Base-by-base conservation (phyloP, 495 filamentous ascomycete species). In the Staphylotrichum longicolle region DNA sequence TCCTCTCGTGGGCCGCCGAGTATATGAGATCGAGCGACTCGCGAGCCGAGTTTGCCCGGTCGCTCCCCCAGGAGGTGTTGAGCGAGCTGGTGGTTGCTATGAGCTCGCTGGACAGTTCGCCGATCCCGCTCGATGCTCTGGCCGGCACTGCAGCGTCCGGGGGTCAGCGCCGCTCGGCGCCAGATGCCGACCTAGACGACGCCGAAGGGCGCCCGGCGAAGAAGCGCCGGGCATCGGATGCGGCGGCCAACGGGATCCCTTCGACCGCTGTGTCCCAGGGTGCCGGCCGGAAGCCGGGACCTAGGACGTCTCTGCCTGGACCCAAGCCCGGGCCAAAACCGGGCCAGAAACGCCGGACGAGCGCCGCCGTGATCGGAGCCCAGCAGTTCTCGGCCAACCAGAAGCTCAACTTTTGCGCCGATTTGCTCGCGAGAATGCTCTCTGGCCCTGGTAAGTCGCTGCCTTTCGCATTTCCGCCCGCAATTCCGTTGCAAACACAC, bases 1-100 rank as follows among this genome's bases (percentile, higher is more conserved):
- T 84, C 14, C 72, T 83, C 12, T 70, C 68, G n/a, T 84, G 82
- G 82, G 81, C 80, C 14, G 80, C 80, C 4, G 82, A 84, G 59
- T 82, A 84, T 56, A 82, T 82, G 71, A 65, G 77, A 62, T 79
- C 80, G 3, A 78, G 78, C 8, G 76, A 79, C 8, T 71, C 75
- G 5, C 74, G 79, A 4, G 72, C 76, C 20, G 75, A 79, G 56
- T 84, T 84, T 55, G 81, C 77, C 15, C 74, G 78, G 48, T 78
- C 80, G 6, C 75, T 84, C 2, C 82, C 82, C 1, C 75, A 83
- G 64, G 79, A 81, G 63, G 80, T 84, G 7, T 55, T 84, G 15
- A 82, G 78, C 54, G 82, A 83, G 63, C 70, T 84, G 8, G 82
- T 84, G 0, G 76, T 84, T 3, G 76, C 80, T n/a, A 82, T 84